These are phyloP conservation scores for Epichloe sibirici DNA, from an alignment of 2,329 filamentous ascomycete species.

Conservation along the genomic window DNA sequence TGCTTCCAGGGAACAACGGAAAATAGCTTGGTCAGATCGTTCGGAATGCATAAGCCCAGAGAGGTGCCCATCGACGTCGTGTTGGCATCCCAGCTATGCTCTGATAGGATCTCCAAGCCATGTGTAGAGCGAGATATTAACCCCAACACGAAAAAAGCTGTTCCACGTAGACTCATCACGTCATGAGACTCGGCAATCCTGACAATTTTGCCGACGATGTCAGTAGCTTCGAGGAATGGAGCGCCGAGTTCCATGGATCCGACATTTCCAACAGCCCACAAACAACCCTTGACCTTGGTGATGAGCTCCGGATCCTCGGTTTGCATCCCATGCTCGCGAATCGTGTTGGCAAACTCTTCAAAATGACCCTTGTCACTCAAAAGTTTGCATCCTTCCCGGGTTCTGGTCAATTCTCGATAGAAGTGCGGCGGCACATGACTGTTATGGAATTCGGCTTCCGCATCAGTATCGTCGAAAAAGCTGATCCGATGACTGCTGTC, in stretches of 20 bases:
- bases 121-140: slow-evolving; percentile 86
- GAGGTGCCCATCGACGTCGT: slow-evolving; percentile 73
- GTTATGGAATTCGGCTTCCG: slow-evolving; percentile 46
- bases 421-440: slow-evolving; percentile 87
- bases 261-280: slow-evolving; percentile 97
- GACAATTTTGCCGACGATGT: slow-evolving; percentile 80
- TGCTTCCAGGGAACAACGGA: slow-evolving; percentile 52
- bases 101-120: slow-evolving; percentile 79
- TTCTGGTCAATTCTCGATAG: slow-evolving; percentile 88
- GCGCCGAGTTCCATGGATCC: slow-evolving; percentile 96
- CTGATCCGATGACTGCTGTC: slow-evolving; percentile 45
- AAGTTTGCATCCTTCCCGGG: slow-evolving; percentile 80
- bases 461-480: slow-evolving; percentile 45
- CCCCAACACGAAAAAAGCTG: slow-evolving; percentile 90
- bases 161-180: slow-evolving; percentile 86
- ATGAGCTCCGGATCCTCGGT: slow-evolving; percentile 75
- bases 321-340: slow-evolving; percentile 76
- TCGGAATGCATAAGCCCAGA: slow-evolving; percentile 77
- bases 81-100: slow-evolving; percentile 87
- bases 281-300: slow-evolving; percentile 87
- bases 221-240: slow-evolving; percentile 79
- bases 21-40: slow-evolving; percentile 66
- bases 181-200: slow-evolving; percentile 78
- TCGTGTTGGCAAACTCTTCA: slow-evolving; percentile 80
- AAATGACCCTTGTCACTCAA: slow-evolving; percentile 92